Evolutionary conservation across 176 grass and related monocot genomes (phyloP).

Genomic region (Carex scoparia): DNA sequence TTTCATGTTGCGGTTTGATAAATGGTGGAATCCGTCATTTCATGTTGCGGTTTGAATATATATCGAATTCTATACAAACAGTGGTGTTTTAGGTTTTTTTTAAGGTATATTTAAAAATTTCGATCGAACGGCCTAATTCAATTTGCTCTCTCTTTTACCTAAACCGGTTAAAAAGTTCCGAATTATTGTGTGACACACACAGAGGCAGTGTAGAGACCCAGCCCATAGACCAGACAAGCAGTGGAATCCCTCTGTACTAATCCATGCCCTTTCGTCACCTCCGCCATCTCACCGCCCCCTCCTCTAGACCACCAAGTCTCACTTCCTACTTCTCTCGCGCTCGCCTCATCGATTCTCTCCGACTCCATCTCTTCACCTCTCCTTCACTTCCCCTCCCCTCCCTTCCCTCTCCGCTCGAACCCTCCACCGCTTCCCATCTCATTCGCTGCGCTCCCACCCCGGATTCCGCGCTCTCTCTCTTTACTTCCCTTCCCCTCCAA

Average conservation of each 20-base stretch:
- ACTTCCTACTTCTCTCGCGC: neutral
- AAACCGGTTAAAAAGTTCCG: neutral
- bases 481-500: neutral
- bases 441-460: conserved; percentile 11
- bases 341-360: conserved; percentile 21
- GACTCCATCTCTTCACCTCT: neutral
- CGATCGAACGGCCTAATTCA: too few species aligned
- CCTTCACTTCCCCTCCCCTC: neutral
- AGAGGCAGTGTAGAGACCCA: neutral
- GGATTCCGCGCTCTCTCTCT: conserved; percentile 1
- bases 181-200: neutral
- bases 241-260: neutral
- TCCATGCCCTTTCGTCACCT: neutral
- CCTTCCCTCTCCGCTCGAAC: neutral
- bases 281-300: neutral
- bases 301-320: neutral
- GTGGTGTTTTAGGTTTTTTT: too few species aligned
- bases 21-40: too few species aligned
- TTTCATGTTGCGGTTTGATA: too few species aligned
- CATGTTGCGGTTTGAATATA: too few species aligned
- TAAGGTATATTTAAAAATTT: too few species aligned
- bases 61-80: too few species aligned
- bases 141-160: too few species aligned
- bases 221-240: neutral
- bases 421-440: neutral